Evolutionary conservation across 179 eudicot species (phyloP).

Genomic region (Corrigiola litoralis): DNA sequence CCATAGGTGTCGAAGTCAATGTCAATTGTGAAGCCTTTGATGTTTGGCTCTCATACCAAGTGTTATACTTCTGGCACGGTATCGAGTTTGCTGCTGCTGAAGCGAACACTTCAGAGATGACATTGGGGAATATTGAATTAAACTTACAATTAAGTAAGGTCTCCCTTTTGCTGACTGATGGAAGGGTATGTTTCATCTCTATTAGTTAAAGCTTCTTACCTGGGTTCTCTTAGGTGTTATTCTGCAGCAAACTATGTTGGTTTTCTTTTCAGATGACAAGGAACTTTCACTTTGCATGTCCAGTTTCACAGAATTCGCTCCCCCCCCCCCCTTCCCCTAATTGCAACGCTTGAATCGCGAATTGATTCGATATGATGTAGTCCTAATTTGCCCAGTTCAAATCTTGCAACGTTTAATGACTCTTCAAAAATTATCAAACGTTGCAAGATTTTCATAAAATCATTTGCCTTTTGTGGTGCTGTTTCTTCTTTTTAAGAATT

Average conservation of each 20-base stretch:
- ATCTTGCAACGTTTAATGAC: too few relatives aligned
- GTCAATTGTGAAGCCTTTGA: conserved; percentile 58
- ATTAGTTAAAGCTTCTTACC: background rate
- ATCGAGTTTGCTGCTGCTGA: conserved; percentile 43
- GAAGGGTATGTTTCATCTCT: conserved; percentile 56
- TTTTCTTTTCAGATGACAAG: background rate
- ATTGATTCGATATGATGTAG: too few relatives aligned
- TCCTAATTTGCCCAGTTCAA: too few relatives aligned
- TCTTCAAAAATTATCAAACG: too few relatives aligned
- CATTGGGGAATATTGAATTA: conserved; percentile 35
- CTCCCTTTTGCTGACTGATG: conserved; percentile 76
- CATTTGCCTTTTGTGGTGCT: too few relatives aligned
- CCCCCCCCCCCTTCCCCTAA: too few relatives aligned
- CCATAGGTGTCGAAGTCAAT: conserved; percentile 25
- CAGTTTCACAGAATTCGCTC: too few relatives aligned
- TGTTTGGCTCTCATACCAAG: conserved; percentile 74
- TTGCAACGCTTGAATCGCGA: too few relatives aligned
- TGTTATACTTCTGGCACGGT: conserved; percentile 52
- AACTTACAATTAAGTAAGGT: conserved; percentile 48
- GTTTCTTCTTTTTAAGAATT: too few relatives aligned
- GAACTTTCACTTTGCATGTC: background rate
- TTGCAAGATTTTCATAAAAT: too few relatives aligned
- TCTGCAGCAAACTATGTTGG: background rate
- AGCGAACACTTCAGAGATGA: conserved; percentile 30
- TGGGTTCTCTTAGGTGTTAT: background rate